Base-by-base conservation (phyloP, 257 asterid genomes). In the Anisodus acutangulus region DNA sequence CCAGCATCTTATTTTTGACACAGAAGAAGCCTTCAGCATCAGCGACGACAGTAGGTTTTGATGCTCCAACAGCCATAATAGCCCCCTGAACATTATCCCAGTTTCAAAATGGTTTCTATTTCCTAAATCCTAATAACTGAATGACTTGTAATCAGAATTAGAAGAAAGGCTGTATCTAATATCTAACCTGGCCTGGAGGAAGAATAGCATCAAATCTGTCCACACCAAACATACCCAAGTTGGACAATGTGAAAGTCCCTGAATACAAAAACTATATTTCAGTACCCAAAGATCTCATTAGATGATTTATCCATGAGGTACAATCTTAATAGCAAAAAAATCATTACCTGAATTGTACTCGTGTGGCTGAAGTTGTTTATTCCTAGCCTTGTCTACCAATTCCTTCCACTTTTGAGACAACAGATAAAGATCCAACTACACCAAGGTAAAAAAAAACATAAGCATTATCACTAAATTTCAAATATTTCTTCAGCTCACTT, bases 171-270 rank as follows among this genome's bases (percentile, higher is more conserved):
- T 41, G 13, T 13, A 78, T 69, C 37, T 81, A 12, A 67, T 66
- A 79, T 71, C 90, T 86, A 79, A 95, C 98, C 95, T 93, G 95
- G 86, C 97, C 98, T 10, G 98, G 98, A 55, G 99, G 99, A 86
- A 95, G 94, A 84, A 95, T 94, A 74, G 98, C 98, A 90, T 95
- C 98, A 86, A 95, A 95, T 53, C 97, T 90, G 86, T 95, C 99
- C 85, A 93, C 97, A 87, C 99, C 98, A 88, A 93, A 94, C 99
- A 95, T 94, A 83, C 99, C 97, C 90, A 95, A 87, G 86, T 95
- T 95, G 41, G 99, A 94, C 63, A 95, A 74, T 6, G 97, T 92
- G 89, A 94, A 94, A 31, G 97, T 95, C 85, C 99, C 99, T 95
- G 78, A 37, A 84, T 6, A 63, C 19, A 66, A 35, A 11, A 66